Percentiles rank a stretch among this genome's conserved stretches.
Conservation (phyloP, 75 land plant genomes). For the Selaginella moellendorffii region DNA sequence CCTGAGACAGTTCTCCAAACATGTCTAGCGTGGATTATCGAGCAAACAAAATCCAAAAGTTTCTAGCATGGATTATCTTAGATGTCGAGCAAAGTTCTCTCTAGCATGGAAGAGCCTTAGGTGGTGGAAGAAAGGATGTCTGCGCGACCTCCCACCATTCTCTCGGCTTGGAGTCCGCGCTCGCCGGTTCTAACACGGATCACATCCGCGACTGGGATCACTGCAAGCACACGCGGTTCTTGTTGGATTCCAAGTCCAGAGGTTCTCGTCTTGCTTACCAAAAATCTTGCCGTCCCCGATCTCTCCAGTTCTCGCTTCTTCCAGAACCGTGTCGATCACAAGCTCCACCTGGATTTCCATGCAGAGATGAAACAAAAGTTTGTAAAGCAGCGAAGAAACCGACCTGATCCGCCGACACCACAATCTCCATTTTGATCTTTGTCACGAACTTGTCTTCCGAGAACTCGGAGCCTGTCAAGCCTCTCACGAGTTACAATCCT, state of each 20-base stretch:
- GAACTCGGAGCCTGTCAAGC: constrained; percentile 67
- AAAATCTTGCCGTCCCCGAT: constrained; percentile 94
- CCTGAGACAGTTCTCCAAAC: no score
- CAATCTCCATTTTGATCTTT: constrained; percentile 78
- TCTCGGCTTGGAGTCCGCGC: constrained; percentile 55
- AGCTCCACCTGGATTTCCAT: constrained; percentile 51
- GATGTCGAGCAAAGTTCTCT: no score
- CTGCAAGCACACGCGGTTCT: constrained; percentile 25
- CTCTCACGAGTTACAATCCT: no score
- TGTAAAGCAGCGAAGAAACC: neutral
- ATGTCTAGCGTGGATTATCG: no score
- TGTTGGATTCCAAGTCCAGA: neutral
- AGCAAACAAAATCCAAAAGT: no score
- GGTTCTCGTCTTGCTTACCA: constrained; percentile 24
- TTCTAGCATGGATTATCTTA: no score
- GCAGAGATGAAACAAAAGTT: no score
- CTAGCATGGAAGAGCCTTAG: no score
- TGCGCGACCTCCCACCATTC: constrained; percentile 58
- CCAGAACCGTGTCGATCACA: constrained; percentile 66
- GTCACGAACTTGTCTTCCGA: constrained; percentile 67
- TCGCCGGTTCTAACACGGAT: constrained; percentile 76
- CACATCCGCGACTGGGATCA: constrained; percentile 54
- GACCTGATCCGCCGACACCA: constrained; percentile 79
- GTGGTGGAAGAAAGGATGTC: constrained; percentile 37
- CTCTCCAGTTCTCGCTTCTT: constrained; percentile 78